These are phyloP conservation scores for Tricholoma matsutake DNA, from an alignment of 768 basidiomycete genomes.

Conservation along the genomic window DNA sequence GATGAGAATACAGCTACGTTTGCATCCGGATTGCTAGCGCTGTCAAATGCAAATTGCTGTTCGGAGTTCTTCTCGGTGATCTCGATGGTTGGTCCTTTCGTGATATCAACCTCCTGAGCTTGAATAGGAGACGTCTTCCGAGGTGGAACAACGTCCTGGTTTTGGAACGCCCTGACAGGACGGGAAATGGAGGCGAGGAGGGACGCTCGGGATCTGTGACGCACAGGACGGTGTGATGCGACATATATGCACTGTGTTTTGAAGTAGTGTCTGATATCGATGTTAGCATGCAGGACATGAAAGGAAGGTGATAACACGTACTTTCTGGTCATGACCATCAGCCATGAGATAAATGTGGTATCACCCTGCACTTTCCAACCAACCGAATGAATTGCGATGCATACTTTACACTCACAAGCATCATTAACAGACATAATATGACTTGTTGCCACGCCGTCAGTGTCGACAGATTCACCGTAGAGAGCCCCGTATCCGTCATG, in stretches of 20 bases:
- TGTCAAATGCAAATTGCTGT: not conserved
- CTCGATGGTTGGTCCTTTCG: not conserved
- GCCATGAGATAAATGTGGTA: slow-evolving; percentile 54
- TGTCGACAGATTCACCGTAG: slow-evolving; percentile 52
- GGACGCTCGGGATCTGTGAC: not conserved
- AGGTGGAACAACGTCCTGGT: not conserved
- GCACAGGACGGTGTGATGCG: slow-evolving; percentile 14
- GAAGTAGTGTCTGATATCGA: slow-evolving; percentile 37
- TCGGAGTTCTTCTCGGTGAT: not conserved
- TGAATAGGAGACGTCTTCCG: not conserved
- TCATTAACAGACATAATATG: slow-evolving; percentile 56
- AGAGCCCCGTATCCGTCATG: slow-evolving; percentile 48
- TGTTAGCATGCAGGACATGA: not conserved
- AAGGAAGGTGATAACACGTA: slow-evolving; percentile 17
- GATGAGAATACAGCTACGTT: not conserved
- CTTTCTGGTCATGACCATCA: slow-evolving; percentile 64
- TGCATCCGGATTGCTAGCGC: not conserved
- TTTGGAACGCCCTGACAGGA: not conserved
- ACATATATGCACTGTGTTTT: slow-evolving; percentile 40
- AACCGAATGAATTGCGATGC: no score
- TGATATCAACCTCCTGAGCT: not conserved
- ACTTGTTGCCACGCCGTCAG: slow-evolving; percentile 47
- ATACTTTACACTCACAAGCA: slow-evolving; percentile 31
- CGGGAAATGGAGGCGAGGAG: not conserved
- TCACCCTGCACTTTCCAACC: slow-evolving; percentile 34